Evolutionary conservation across 805 yeast species (phyloP).

Genomic region (Teunomyces panamensis): DNA sequence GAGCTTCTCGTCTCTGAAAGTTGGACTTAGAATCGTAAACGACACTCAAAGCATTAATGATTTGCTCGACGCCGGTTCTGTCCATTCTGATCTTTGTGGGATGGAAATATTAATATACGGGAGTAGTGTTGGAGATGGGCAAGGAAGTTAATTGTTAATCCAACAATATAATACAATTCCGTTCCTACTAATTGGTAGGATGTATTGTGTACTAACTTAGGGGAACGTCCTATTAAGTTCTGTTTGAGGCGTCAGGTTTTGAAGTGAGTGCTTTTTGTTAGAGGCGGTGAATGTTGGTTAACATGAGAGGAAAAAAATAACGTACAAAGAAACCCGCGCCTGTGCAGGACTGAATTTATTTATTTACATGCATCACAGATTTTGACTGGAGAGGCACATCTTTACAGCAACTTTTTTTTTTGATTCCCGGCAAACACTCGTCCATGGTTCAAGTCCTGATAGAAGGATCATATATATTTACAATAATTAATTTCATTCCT

Average conservation of each 20-base stretch:
- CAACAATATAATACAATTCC: too few species aligned
- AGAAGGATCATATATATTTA: too few species aligned
- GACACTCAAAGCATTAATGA: slow-evolving; percentile 71
- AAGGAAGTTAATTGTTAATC: background rate
- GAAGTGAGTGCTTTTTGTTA: background rate
- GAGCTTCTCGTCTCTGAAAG: slow-evolving; percentile 52
- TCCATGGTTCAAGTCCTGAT: too few species aligned
- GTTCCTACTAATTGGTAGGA: background rate
- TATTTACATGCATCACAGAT: background rate
- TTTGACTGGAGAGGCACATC: too few species aligned
- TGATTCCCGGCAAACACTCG: too few species aligned
- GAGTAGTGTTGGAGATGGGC: background rate
- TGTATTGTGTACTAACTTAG: background rate
- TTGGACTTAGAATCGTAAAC: slow-evolving; percentile 71
- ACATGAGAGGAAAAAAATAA: background rate
- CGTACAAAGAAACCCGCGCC: background rate
- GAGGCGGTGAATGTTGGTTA: slow-evolving; percentile 3
- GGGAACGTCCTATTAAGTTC: background rate
- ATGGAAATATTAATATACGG: background rate
- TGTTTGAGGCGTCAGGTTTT: background rate
- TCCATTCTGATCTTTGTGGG: slow-evolving; percentile 48
- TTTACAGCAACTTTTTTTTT: too few species aligned
- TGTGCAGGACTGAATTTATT: background rate
- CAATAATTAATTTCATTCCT: too few species aligned
- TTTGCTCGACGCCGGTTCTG: slow-evolving; percentile 65